phyloP scores from a whole-genome alignment of 306 rosid genomes.

The Fragaria ananassa region DNA sequence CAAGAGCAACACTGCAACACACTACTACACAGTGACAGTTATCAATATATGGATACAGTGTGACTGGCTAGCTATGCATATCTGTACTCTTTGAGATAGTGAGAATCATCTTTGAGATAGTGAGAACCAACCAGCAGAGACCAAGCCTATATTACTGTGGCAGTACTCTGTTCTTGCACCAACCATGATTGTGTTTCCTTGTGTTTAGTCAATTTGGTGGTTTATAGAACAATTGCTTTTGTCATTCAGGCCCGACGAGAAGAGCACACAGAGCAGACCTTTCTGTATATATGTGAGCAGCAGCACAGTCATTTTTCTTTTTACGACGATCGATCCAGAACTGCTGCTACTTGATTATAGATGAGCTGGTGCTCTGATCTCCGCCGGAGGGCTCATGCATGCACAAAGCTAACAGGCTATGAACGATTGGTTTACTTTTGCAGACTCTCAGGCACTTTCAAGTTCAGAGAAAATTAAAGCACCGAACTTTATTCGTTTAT shows the following conservation, averaged over 20 bases:
- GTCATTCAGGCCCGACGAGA: not conserved
- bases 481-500: not conserved
- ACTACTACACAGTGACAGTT: not conserved
- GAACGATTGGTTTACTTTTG: not conserved
- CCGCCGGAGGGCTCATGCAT: slow-evolving; percentile 15
- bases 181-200: not conserved
- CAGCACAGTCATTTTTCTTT: slow-evolving; percentile 4
- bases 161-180: not conserved
- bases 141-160: not conserved
- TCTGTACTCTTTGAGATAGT: not conserved
- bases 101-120: not conserved
- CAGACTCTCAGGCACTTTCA: slow-evolving; percentile 1
- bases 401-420: not conserved
- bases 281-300: not conserved
- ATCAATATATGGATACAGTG: not conserved
- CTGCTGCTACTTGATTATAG: not conserved
- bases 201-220: slow-evolving; percentile 4
- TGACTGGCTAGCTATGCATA: not conserved
- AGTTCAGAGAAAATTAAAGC: not conserved
- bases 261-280: not conserved
- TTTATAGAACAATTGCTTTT: not conserved
- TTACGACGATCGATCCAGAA: not conserved
- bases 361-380: slow-evolving; percentile 3
- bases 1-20: not conserved
- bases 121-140: not conserved